Conservation (phyloP, 768 basidiomycete genomes). For the Psilocybe cubensis region DNA sequence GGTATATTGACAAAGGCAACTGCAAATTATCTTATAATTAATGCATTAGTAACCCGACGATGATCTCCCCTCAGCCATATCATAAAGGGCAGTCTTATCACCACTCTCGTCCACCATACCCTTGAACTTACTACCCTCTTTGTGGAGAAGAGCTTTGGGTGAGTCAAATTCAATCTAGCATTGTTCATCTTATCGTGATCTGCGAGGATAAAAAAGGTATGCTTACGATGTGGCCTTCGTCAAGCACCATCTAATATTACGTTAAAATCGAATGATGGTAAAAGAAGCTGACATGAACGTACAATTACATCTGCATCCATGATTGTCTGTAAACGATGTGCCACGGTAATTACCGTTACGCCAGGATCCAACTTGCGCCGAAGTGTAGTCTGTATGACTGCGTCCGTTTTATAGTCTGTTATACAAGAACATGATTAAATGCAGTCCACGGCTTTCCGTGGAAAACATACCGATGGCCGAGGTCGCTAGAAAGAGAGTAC, state of each 20-base stretch:
- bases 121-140: conserved; percentile 14
- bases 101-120: conserved; percentile 24
- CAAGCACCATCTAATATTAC: background rate
- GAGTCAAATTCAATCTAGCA: conserved; percentile 22
- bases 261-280: background rate
- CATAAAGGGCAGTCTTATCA: conserved; percentile 18
- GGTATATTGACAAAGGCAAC: too few species aligned
- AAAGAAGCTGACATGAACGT: conserved; percentile 14
- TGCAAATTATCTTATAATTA: too few species aligned
- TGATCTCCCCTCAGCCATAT: conserved; percentile 18
- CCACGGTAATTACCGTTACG: conserved; percentile 66
- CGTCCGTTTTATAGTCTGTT: conserved; percentile 61
- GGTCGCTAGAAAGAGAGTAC: conserved; percentile 29
- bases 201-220: background rate
- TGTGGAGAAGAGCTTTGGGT: conserved; percentile 16
- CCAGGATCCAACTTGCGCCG: conserved; percentile 62
- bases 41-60: too few species aligned
- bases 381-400: conserved; percentile 70
- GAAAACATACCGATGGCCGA: conserved; percentile 44
- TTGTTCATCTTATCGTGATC: too few species aligned
- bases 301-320: conserved; percentile 64
- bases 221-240: background rate
- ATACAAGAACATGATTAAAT: background rate
- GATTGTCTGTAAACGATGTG: conserved; percentile 68
- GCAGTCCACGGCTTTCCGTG: background rate